A percentile compares a stretch with the other conserved stretches of the same genome.
phyloP scores from a whole-genome alignment of 2,329 filamentous ascomycete genomes.

The Sordariomycetes sp. region DNA sequence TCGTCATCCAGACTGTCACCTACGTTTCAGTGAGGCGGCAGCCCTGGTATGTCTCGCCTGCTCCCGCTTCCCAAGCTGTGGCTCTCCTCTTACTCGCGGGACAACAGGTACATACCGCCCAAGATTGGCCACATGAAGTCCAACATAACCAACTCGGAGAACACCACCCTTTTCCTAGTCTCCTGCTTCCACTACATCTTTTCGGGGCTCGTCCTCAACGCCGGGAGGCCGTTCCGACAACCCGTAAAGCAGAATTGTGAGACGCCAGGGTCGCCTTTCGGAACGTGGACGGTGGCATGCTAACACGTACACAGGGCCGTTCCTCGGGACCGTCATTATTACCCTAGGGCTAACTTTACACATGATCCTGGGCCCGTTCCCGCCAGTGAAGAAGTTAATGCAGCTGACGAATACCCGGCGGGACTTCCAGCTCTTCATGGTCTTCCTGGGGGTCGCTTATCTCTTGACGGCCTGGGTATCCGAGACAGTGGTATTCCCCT shows the following conservation, averaged over 20 bases:
- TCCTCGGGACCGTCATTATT: slow-evolving; percentile 61
- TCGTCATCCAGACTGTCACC: slow-evolving; percentile 60
- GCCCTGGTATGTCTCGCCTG: slow-evolving; percentile 50
- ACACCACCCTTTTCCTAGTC: slow-evolving; percentile 78
- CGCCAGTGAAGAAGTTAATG: slow-evolving; percentile 63
- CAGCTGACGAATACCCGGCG: slow-evolving; percentile 66
- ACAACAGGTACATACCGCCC: slow-evolving; percentile 60
- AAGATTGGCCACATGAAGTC: slow-evolving; percentile 63
- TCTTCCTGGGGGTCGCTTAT: slow-evolving; percentile 56
- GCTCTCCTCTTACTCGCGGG: neutral
- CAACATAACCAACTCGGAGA: slow-evolving; percentile 84
- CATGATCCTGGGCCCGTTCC: slow-evolving; percentile 65
- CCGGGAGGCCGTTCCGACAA: slow-evolving; percentile 83
- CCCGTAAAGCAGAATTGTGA: slow-evolving; percentile 66
- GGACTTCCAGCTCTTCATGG: slow-evolving; percentile 59
- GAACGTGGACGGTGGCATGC: neutral
- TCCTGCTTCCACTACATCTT: slow-evolving; percentile 94
- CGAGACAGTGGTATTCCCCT: slow-evolving; percentile 59
- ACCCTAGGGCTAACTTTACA: slow-evolving; percentile 58
- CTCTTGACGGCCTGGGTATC: slow-evolving; percentile 56
- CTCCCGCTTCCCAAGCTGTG: neutral
- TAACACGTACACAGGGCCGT: slow-evolving; percentile 48
- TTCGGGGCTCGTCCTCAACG: slow-evolving; percentile 76
- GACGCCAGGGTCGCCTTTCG: slow-evolving; percentile 14
- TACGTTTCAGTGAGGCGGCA: slow-evolving; percentile 67